Percentiles rank a stretch among this genome's conserved stretches.
Evolutionary conservation across 2,329 filamentous ascomycete genomes (phyloP).

Genomic region (Curvularia spicifera): DNA sequence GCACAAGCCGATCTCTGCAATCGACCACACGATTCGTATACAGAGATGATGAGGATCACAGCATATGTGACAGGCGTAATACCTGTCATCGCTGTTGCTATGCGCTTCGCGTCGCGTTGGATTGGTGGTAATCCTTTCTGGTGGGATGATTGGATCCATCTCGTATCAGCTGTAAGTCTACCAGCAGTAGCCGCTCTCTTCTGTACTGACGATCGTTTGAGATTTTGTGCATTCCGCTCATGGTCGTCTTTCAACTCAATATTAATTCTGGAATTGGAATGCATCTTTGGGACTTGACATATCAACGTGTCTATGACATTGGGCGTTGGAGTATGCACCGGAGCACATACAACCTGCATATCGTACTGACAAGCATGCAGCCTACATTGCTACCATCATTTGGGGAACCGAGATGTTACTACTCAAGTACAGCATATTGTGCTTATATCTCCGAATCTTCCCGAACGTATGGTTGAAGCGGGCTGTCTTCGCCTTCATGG

Average conservation of each 20-base stretch:
- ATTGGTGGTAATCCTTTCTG: slow-evolving; percentile 5
- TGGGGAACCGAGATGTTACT: slow-evolving; percentile 8
- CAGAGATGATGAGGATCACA: not conserved
- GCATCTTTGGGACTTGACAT: slow-evolving; percentile 12
- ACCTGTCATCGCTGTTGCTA: slow-evolving; percentile 9
- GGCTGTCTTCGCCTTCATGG: slow-evolving; percentile 7
- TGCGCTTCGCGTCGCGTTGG: slow-evolving; percentile 11
- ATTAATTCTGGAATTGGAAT: slow-evolving; percentile 4
- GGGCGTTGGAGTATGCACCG: slow-evolving; percentile 5
- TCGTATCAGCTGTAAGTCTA: slow-evolving; percentile 5
- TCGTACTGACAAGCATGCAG: slow-evolving; percentile 1
- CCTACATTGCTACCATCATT: slow-evolving; percentile 7
- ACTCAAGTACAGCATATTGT: slow-evolving; percentile 11
- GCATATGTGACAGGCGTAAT: slow-evolving; percentile 9
- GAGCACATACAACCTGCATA: not conserved
- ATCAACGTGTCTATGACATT: slow-evolving; percentile 7
- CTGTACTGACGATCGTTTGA: slow-evolving; percentile 1
- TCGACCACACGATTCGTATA: slow-evolving; percentile 6
- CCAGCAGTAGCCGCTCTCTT: not conserved
- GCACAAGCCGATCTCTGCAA: slow-evolving; percentile 10
- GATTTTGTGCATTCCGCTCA: slow-evolving; percentile 8
- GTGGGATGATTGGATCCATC: slow-evolving; percentile 13
- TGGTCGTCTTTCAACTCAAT: not conserved
- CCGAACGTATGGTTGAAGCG: slow-evolving; percentile 12
- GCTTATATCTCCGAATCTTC: slow-evolving; percentile 11